phyloP scores from a whole-genome alignment of 1,139 yeast genomes.

The Meyerozyma carpophila region DNA sequence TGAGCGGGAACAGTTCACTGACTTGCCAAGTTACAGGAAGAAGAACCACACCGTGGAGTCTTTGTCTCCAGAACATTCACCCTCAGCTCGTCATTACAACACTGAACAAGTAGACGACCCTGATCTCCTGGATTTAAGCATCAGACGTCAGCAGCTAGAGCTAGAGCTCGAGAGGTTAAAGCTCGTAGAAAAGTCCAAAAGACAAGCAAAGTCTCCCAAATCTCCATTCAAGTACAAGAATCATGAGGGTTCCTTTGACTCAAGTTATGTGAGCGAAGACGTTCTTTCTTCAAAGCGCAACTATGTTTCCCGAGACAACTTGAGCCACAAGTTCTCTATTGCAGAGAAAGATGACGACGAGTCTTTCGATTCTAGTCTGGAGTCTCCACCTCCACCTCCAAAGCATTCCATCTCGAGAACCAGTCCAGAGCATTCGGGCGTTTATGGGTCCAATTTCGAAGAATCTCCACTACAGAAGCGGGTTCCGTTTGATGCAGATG shows the following conservation, averaged over 20 bases:
- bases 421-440: not conserved
- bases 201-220: constrained; percentile 3
- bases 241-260: constrained; percentile 16
- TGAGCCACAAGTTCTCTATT: constrained; percentile 31
- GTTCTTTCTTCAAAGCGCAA: constrained; percentile 27
- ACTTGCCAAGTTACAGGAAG: not conserved
- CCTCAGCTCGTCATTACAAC: constrained; percentile 4
- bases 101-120: not conserved
- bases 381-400: constrained; percentile 52
- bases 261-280: constrained; percentile 34
- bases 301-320: constrained; percentile 29
- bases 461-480: constrained; percentile 3
- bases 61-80: constrained; percentile 22
- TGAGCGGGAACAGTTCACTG: not conserved
- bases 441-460: not conserved
- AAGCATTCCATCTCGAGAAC: constrained; percentile 20
- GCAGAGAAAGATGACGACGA: constrained; percentile 21
- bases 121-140: constrained; percentile 2
- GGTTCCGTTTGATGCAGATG: constrained; percentile 37
- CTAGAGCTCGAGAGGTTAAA: constrained; percentile 34
- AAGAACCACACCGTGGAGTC: constrained; percentile 24
- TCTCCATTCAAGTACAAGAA: constrained; percentile 3
- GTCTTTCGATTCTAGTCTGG: constrained; percentile 6
- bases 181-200: constrained; percentile 27
- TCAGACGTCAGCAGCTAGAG: constrained; percentile 36